Evolutionary conservation across 2,329 filamentous ascomycete genomes (phyloP).

Genomic region (Cyphellophora europaea): DNA sequence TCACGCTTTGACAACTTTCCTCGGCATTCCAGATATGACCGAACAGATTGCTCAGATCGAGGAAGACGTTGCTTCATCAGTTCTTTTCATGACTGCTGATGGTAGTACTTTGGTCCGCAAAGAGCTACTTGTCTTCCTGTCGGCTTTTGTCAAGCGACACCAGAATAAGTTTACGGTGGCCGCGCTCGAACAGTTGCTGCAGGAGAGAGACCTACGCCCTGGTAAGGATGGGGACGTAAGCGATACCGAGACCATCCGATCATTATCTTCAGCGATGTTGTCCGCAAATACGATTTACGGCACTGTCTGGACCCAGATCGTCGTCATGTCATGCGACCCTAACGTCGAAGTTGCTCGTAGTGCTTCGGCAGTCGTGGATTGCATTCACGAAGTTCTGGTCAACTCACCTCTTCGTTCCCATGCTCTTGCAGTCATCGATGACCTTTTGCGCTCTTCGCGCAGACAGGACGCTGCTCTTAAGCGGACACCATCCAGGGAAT

Average conservation of each 20-base stretch:
- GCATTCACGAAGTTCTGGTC: conserved; percentile 67
- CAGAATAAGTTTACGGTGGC: conserved; percentile 86
- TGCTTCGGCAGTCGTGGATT: conserved; percentile 77
- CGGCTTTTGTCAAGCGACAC: conserved; percentile 80
- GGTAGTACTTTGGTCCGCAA: conserved; percentile 90
- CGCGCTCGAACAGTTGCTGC: conserved; percentile 79
- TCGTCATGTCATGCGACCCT: conserved; percentile 86
- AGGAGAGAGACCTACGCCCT: conserved; percentile 64
- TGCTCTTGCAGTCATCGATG: conserved; percentile 64
- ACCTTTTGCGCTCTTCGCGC: conserved; percentile 41
- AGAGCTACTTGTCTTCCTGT: conserved; percentile 88
- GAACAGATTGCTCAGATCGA: conserved; percentile 86
- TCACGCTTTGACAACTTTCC: conserved; percentile 84
- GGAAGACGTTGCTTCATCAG: conserved; percentile 78
- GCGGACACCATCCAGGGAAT: conserved; percentile 14
- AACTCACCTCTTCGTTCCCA: conserved; percentile 65
- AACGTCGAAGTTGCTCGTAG: conserved; percentile 87
- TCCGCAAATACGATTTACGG: conserved; percentile 87
- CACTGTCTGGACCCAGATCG: conserved; percentile 85
- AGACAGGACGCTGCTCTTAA: conserved; percentile 13
- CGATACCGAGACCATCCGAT: conserved; percentile 17
- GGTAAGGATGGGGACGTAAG: conserved; percentile 27
- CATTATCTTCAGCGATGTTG: conserved; percentile 40
- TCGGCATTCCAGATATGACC: conserved; percentile 87
- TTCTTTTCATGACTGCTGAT: conserved; percentile 86